Base-by-base conservation (phyloP, 2,329 filamentous ascomycete species). In the Diaporthe ampelina region DNA sequence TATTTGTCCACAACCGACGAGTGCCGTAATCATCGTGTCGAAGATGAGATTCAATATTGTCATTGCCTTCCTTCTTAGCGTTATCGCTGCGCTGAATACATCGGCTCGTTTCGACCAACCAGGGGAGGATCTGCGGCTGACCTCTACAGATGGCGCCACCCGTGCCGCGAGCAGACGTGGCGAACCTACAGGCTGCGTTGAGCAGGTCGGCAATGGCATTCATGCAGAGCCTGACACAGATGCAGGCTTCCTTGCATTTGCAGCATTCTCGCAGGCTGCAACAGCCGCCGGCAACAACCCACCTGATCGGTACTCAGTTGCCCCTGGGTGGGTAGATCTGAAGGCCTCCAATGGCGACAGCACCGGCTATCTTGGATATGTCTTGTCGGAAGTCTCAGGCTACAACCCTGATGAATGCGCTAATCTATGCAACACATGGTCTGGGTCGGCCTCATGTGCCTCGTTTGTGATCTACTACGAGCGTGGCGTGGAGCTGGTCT, bases 381-480 rank as follows among this genome's bases (percentile, higher is more conserved):
- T 74, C 24, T 48, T 61, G 50, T 75, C 56, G 32, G 56, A 72
- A 59, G 45, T 74, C 45, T 37, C 50, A 19, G 40, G 9, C 11
- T 77, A 77, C 72, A 57, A 73, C 45, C 70, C 69, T 32, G 57
- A 67, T 9, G 43, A 74, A 52, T 77, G 76, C 59, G 73, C 76
- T 26, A 35, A 57, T 59, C 35, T 74, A n/a, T 77, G 76, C 72
- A 57, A 67, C 45, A 29, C 21, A 19, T 72, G 72, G 24, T 35
- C 56, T 15, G 75, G n/a, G n/a, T 54, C 57, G 15, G 21, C 57
- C 19, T 37, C 69, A 4, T 77, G 76, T 52, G 52, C 58, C 19
- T 68, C 72, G 4, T 77, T 77, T 65, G 75, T 75, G 50, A 78
- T 77, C 72, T 77, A 56, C 72, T 70, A 73, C 40, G 77, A 78